Base-by-base conservation (phyloP, 139 green algal genomes). In the Picochlorum costavermella region DNA sequence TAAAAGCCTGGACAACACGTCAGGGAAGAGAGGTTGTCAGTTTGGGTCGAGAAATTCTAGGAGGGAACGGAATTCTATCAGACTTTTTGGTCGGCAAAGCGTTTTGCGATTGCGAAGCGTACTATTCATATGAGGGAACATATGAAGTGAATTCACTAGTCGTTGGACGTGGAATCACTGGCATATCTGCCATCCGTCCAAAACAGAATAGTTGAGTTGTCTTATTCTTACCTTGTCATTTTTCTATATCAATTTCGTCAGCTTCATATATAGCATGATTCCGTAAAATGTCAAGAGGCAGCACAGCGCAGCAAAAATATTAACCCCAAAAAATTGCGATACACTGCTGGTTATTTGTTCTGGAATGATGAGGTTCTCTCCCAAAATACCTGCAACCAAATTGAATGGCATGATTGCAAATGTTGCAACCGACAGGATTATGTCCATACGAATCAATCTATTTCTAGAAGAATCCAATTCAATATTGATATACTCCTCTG, bases 71-170 rank as follows among this genome's bases (percentile, higher is more conserved):
- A 58, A 87, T 97, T 26, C 64, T 94, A 11, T 63, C 80, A 2
- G 90, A 97, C 37, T 97, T 93, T 74, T 75, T 87, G 28, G 82
- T 95, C 13, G 90, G 88, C 62, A 96, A 97, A 84, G 73, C 80
- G 3, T 94, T 92, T 50, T 80, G 70, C 59, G 88, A 95, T 67
- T 70, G 85, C 56, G 88, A 95, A 78, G 88, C 88, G 3, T 87
- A 91, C 48, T 93, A 89, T 76, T 90, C 80, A 6, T 95, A 95
- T 43, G 88, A 95, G 63, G 78, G 78, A n/a, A 83, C 75, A 0
- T 96, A 97, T 45, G 91, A 97, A 29, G 75, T 97, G 17, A 97
- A 97, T 63, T 73, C 76, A 30, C 71, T 97, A 55, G 90, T 97
- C 33, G 83, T 82, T 26, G 91, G 84, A 1, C 68, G 91, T 2